A percentile compares a stretch with the other conserved stretches of the same genome.
phyloP scores from a whole-genome alignment of 2,329 filamentous ascomycete species.

The Rhytidhysteron rufulum region DNA sequence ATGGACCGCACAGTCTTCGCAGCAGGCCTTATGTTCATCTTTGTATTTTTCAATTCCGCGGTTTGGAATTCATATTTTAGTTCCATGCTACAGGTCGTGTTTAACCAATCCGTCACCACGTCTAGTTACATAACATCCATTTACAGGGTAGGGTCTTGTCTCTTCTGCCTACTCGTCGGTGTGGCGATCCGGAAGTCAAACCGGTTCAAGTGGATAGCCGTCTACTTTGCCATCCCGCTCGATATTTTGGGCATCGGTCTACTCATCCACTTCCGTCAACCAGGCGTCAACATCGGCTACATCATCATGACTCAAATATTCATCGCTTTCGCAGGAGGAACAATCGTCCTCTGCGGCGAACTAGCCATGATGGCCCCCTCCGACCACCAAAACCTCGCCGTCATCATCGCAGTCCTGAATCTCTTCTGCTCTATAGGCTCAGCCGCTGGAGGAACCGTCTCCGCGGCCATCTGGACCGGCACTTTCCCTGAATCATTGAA shows the following conservation, averaged over 20 bases:
- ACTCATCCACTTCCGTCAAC: constrained; percentile 31
- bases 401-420: constrained; percentile 45
- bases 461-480: constrained; percentile 62
- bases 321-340: constrained; percentile 21
- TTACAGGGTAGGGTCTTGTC: constrained; percentile 34
- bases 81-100: constrained; percentile 38
- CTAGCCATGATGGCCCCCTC: constrained; percentile 23
- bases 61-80: constrained; percentile 39
- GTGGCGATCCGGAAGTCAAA: constrained; percentile 19
- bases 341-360: constrained; percentile 23
- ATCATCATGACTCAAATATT: constrained; percentile 34
- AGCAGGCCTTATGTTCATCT: constrained; percentile 47
- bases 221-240: constrained; percentile 22
- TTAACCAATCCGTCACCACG: constrained; percentile 20
- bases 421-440: constrained; percentile 56
- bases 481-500: constrained; percentile 53
- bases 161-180: constrained; percentile 19
- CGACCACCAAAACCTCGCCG: constrained; percentile 26
- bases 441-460: constrained; percentile 46
- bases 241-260: constrained; percentile 25
- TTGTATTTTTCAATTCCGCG: constrained; percentile 21
- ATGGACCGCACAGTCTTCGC: constrained; percentile 49
- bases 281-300: constrained; percentile 26
- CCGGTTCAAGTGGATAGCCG: constrained; percentile 17
- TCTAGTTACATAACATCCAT: constrained; percentile 35